A percentile compares a stretch with the other conserved stretches of the same genome.
Evolutionary conservation across 352 stramenopile genomes (phyloP).

Genomic region (Phytophthora foliorum): DNA sequence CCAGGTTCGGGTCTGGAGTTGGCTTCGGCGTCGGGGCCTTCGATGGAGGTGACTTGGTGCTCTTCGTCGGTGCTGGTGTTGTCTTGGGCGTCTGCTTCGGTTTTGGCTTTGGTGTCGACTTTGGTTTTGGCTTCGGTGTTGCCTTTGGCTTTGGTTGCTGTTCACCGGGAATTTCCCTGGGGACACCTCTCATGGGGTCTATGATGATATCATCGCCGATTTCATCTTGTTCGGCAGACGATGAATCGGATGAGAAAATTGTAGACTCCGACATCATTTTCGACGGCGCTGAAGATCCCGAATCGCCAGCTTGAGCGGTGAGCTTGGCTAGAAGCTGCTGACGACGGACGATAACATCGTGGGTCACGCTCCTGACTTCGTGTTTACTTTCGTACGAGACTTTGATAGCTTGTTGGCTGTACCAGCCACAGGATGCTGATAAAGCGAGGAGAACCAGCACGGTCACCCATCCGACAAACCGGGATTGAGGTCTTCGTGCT

Average conservation of each 20-base stretch:
- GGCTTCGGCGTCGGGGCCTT: slow-evolving; percentile 25
- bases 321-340: slow-evolving; percentile 36
- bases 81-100: neutral
- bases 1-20: slow-evolving; percentile 3
- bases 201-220: slow-evolving; percentile 13
- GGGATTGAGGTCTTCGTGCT: slow-evolving; percentile 11
- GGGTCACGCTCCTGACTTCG: slow-evolving; percentile 24
- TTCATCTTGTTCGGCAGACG: slow-evolving; percentile 1
- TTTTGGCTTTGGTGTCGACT: slow-evolving; percentile 2
- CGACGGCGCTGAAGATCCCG: slow-evolving; percentile 11
- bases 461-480: slow-evolving; percentile 28
- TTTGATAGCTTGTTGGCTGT: slow-evolving; percentile 31
- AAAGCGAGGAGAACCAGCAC: slow-evolving; percentile 29
- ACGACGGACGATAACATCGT: slow-evolving; percentile 32
- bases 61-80: slow-evolving; percentile 1
- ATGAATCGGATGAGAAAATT: neutral
- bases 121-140: slow-evolving; percentile 2
- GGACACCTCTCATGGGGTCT: slow-evolving; percentile 29
- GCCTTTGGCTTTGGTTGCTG: slow-evolving; percentile 10
- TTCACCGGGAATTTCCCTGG: slow-evolving; percentile 2
- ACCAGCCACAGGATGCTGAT: slow-evolving; percentile 35
- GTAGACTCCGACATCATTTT: slow-evolving; percentile 18
- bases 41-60: slow-evolving; percentile 3
- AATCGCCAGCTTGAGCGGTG: slow-evolving; percentile 18
- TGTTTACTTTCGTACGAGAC: slow-evolving; percentile 19